Conservation (phyloP, 345 rosid species). For the Moricandia arvensis region DNA sequence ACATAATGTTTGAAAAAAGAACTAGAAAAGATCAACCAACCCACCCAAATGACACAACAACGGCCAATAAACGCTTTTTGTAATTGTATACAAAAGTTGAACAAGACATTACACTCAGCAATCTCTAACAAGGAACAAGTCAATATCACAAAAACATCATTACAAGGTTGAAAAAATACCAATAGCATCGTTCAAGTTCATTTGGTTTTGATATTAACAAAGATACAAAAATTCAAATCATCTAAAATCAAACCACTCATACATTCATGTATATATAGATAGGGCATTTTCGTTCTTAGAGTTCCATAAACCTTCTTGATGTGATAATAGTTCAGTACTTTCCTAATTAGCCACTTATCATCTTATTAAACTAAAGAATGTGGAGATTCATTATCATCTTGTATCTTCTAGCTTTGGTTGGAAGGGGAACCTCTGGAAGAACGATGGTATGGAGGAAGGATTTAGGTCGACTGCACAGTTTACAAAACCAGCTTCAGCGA, state of each 20-base stretch:
- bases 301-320: neutral
- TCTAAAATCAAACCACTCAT: slow-evolving; percentile 7
- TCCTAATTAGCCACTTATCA: neutral
- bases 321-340: neutral
- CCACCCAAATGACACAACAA: neutral
- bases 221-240: neutral
- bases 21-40: neutral
- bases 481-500: slow-evolving; percentile 42
- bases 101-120: neutral
- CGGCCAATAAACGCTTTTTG: neutral
- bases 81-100: slow-evolving; percentile 1
- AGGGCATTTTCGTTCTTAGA: neutral
- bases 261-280: neutral
- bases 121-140: slow-evolving; percentile 19
- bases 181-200: slow-evolving; percentile 6
- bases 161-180: slow-evolving; percentile 9
- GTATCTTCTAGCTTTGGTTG: slow-evolving; percentile 15
- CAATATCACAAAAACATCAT: slow-evolving; percentile 18
- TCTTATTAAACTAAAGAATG: slow-evolving; percentile 10
- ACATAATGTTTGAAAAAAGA: neutral
- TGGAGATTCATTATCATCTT: slow-evolving; percentile 16
- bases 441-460: neutral
- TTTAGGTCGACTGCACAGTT: neutral
- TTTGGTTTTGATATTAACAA: slow-evolving; percentile 14
- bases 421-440: slow-evolving; percentile 6